Percentiles rank a stretch among this genome's conserved stretches.
Evolutionary conservation across 345 rosid genomes (phyloP).

Genomic region (Eucalyptus decipiens): DNA sequence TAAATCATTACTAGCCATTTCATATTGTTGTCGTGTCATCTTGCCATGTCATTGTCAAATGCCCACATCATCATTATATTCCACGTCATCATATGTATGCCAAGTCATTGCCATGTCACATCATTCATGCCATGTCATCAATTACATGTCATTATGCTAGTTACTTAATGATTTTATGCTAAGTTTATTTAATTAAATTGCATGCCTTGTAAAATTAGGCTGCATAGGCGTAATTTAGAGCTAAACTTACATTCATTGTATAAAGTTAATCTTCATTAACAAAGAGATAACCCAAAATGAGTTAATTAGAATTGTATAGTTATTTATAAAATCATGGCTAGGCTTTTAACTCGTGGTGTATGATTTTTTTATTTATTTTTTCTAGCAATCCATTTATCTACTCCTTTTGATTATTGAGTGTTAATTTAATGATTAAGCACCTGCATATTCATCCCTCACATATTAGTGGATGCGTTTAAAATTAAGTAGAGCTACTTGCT

Average conservation of each 20-base stretch:
- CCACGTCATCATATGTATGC: neutral
- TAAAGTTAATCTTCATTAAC: neutral
- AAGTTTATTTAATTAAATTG: no score
- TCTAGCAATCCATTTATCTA: neutral
- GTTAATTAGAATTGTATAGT: neutral
- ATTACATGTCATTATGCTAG: neutral
- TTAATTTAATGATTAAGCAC: neutral
- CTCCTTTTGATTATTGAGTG: neutral
- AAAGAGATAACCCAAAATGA: neutral
- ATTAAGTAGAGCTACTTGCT: neutral
- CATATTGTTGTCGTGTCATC: neutral
- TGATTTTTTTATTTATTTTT: no score
- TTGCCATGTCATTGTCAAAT: neutral
- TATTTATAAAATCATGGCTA: neutral
- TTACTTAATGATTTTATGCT: neutral
- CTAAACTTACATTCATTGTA: neutral
- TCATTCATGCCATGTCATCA: neutral
- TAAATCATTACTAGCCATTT: neutral
- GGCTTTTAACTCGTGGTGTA: neutral
- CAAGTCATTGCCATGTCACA: neutral
- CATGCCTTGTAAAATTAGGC: neutral
- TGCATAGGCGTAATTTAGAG: neutral
- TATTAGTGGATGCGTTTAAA: neutral
- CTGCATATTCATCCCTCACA: neutral
- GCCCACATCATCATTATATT: neutral